phyloP scores from a whole-genome alignment of 2,329 filamentous ascomycete species.

The Blastomyces percursus region DNA sequence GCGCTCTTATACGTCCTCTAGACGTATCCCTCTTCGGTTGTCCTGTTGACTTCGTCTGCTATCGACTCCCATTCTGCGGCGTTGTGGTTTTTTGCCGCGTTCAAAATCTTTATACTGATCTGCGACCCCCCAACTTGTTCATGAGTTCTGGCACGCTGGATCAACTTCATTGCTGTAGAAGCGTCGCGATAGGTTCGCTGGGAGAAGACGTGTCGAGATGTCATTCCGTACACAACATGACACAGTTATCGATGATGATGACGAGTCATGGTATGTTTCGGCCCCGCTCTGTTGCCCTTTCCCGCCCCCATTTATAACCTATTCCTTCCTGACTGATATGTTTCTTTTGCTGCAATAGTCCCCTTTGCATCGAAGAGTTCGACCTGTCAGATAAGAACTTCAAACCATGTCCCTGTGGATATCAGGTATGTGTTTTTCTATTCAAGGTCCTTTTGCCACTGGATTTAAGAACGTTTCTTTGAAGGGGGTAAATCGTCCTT shows the following conservation, averaged over 20 bases:
- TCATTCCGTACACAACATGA: constrained; percentile 37
- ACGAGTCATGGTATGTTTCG: constrained; percentile 36
- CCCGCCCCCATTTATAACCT: not conserved
- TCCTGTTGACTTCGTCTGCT: not conserved
- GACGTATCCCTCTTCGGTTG: not conserved
- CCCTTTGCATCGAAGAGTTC: constrained; percentile 97
- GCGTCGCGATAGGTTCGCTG: constrained; percentile 6
- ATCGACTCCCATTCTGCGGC: not conserved
- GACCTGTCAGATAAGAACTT: constrained; percentile 97
- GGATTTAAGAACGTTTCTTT: constrained; percentile 1
- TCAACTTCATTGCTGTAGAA: constrained; percentile 14
- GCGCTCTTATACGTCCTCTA: not conserved
- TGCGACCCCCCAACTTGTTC: constrained; percentile 4
- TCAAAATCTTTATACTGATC: constrained; percentile 5
- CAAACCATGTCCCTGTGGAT: constrained; percentile 90
- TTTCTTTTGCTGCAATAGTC: constrained; percentile 44
- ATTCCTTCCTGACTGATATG: not conserved
- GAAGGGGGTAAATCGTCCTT: not conserved
- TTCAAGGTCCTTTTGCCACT: not conserved
- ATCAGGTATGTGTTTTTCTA: constrained; percentile 57
- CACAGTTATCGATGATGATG: constrained; percentile 41
- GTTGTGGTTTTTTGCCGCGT: constrained; percentile 6
- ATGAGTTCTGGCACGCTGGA: constrained; percentile 20
- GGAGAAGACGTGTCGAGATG: constrained; percentile 25
- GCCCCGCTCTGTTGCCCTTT: not conserved